A percentile compares a stretch with the other conserved stretches of the same genome.
Conservation (phyloP, 208 protist genomes). For the Angomonas desouzai region DNA sequence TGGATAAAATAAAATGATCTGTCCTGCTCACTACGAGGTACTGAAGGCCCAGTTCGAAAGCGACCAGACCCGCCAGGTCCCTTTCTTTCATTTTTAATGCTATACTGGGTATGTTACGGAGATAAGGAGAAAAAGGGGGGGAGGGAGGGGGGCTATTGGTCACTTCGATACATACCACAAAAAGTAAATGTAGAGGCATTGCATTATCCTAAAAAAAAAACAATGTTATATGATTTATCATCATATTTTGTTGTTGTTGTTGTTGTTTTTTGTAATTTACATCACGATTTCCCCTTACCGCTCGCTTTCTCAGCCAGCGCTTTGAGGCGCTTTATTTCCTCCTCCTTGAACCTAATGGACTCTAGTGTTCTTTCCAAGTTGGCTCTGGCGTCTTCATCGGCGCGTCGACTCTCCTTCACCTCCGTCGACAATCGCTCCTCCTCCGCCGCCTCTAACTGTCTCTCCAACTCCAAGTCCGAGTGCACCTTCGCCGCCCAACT, state of each 20-base stretch:
- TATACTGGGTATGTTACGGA: too few relatives aligned
- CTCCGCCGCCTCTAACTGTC: slow-evolving; percentile 39
- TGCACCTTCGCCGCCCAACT: slow-evolving; percentile 28
- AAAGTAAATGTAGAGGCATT: too few relatives aligned
- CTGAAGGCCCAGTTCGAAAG: slow-evolving; percentile 83
- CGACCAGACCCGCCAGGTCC: slow-evolving; percentile 67
- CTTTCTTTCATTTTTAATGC: slow-evolving; percentile 46
- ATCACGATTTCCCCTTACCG: slow-evolving; percentile 13
- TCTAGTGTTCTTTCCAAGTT: slow-evolving; percentile 66
- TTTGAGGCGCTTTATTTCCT: slow-evolving; percentile 63
- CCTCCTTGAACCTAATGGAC: slow-evolving; percentile 59
- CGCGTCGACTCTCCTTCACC: slow-evolving; percentile 56
- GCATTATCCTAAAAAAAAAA: slow-evolving; percentile 4
- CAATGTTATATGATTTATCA: slow-evolving; percentile 2
- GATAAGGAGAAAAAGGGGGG: too few relatives aligned
- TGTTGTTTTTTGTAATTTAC: not conserved
- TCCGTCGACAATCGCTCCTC: slow-evolving; percentile 64
- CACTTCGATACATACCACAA: too few relatives aligned
- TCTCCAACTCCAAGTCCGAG: slow-evolving; percentile 20
- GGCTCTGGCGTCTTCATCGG: slow-evolving; percentile 71
- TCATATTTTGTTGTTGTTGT: not conserved
- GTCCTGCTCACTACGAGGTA: slow-evolving; percentile 78
- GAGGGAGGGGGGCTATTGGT: too few relatives aligned
- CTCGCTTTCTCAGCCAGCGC: slow-evolving; percentile 61
- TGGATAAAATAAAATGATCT: slow-evolving; percentile 82